These are phyloP conservation scores for Canavalia ensiformis DNA, from an alignment of 306 rosid species.

Conservation along the genomic window DNA sequence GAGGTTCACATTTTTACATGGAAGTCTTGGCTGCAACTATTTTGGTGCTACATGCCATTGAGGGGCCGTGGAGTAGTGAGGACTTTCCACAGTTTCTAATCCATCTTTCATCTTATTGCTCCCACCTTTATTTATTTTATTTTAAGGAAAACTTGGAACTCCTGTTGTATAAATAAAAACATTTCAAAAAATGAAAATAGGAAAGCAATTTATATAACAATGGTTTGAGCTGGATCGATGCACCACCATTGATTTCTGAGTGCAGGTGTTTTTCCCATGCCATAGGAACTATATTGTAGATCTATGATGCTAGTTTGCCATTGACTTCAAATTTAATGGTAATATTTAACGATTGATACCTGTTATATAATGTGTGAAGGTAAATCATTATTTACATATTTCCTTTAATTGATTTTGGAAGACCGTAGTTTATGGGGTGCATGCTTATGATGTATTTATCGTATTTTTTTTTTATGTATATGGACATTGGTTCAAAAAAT, in stretches of 20 bases:
- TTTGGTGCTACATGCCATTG: conserved; percentile 44
- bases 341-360: conserved; percentile 38
- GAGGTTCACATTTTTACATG: conserved; percentile 39
- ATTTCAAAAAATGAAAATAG: conserved; percentile 45
- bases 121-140: conserved; percentile 45
- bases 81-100: conserved; percentile 49
- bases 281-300: conserved; percentile 39
- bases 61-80: conserved; percentile 46
- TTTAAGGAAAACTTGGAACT: conserved; percentile 51
- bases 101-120: conserved; percentile 47
- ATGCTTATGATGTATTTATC: too few relatives aligned
- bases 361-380: conserved; percentile 32
- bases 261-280: conserved; percentile 42
- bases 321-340: conserved; percentile 29
- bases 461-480: too few relatives aligned
- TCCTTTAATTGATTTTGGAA: too few relatives aligned
- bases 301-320: conserved; percentile 39
- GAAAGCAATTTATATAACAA: conserved; percentile 50
- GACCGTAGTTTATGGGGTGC: too few relatives aligned
- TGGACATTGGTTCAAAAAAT: too few relatives aligned
- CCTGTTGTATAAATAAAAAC: conserved; percentile 58
- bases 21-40: conserved; percentile 47
- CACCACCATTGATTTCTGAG: conserved; percentile 46
- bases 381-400: conserved; percentile 23
- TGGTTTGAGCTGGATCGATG: conserved; percentile 46